Evolutionary conservation across 1,139 yeast genomes (phyloP).

Genomic region (Diutina sp.): DNA sequence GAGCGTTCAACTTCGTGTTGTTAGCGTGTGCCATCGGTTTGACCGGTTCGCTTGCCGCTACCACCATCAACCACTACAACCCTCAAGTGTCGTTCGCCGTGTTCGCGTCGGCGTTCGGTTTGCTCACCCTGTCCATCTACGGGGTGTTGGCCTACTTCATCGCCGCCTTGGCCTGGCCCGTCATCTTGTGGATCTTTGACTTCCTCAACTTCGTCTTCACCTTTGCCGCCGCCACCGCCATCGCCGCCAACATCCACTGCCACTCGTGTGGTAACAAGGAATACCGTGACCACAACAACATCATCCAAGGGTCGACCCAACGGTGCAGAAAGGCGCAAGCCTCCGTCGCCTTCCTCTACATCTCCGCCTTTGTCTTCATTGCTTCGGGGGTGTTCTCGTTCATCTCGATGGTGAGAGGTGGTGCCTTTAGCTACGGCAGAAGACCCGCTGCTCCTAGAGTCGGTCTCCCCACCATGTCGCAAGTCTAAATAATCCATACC

Average conservation of each 20-base stretch:
- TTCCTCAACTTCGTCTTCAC: slow-evolving; percentile 84
- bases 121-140: slow-evolving; percentile 68
- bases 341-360: slow-evolving; percentile 78
- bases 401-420: slow-evolving; percentile 49
- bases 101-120: slow-evolving; percentile 77
- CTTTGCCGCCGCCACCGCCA: slow-evolving; percentile 86
- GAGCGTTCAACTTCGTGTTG: slow-evolving; percentile 63
- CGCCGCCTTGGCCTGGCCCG: slow-evolving; percentile 79
- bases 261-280: slow-evolving; percentile 70
- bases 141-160: slow-evolving; percentile 71
- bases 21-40: slow-evolving; percentile 73
- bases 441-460: slow-evolving; percentile 43
- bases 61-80: slow-evolving; percentile 39
- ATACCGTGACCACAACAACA: slow-evolving; percentile 52
- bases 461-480: slow-evolving; percentile 83
- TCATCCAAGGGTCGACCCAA: slow-evolving; percentile 61
- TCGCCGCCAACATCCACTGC: slow-evolving; percentile 78
- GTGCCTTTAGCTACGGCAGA: slow-evolving; percentile 47
- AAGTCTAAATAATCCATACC: slow-evolving; percentile 34
- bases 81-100: slow-evolving; percentile 84
- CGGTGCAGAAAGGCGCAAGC: slow-evolving; percentile 98
- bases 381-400: slow-evolving; percentile 55
- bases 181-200: slow-evolving; percentile 61
- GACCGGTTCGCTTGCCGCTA: slow-evolving; percentile 73
- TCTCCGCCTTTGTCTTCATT: slow-evolving; percentile 66